phyloP scores from a whole-genome alignment of 108 stramenopile genomes.

The Fistulifera pelliculosa region DNA sequence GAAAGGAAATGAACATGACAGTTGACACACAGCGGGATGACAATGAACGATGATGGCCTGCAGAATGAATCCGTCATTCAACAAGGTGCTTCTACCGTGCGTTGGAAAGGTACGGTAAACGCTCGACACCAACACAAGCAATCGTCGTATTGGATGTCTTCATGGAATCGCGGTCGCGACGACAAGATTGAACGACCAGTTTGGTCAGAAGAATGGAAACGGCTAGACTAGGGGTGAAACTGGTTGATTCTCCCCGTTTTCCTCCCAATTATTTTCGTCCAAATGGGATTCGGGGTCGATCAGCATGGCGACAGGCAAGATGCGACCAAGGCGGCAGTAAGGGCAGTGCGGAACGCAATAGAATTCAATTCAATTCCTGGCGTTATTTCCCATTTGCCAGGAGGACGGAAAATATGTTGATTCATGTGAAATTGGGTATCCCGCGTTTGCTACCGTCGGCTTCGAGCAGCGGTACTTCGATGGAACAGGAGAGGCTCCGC shows the following conservation, averaged over 20 bases:
- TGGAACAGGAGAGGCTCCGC: slow-evolving; percentile 7
- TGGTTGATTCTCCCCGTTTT: slow-evolving; percentile 27
- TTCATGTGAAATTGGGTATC: slow-evolving; percentile 56
- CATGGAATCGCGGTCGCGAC: background rate
- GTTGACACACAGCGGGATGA: no score
- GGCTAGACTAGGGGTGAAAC: slow-evolving; percentile 43
- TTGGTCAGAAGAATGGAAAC: slow-evolving; percentile 70
- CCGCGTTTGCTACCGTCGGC: slow-evolving; percentile 13
- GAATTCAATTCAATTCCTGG: slow-evolving; percentile 84
- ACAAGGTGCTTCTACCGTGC: no score
- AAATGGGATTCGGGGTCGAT: slow-evolving; percentile 75
- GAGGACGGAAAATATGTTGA: slow-evolving; percentile 57
- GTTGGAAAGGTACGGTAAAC: no score
- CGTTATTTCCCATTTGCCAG: slow-evolving; percentile 60
- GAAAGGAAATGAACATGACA: no score
- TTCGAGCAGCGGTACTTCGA: background rate
- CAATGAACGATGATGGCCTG: no score
- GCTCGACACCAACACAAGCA: no score
- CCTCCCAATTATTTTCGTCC: slow-evolving; percentile 63
- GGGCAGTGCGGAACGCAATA: slow-evolving; percentile 78
- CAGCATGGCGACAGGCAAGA: slow-evolving; percentile 44
- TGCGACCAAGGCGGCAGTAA: slow-evolving; percentile 61
- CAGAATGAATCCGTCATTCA: no score
- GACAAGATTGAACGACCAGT: slow-evolving; percentile 20
- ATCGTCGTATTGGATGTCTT: no score